Percentiles rank a stretch among this genome's conserved stretches.
Evolutionary conservation across 169 alveolate genomes (phyloP).

Genomic region (Perkinsus olseni): DNA sequence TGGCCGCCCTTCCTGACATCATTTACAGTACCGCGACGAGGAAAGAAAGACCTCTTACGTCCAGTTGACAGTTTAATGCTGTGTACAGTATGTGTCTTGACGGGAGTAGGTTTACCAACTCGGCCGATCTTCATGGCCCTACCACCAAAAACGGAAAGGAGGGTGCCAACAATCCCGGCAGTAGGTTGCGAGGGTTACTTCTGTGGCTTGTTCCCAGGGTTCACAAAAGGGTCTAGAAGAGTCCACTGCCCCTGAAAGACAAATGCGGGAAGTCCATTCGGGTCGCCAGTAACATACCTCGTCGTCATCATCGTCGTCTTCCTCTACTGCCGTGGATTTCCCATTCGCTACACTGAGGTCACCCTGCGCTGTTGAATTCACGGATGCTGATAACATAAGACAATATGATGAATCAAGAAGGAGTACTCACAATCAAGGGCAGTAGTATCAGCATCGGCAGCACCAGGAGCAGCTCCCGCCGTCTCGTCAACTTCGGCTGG

Average conservation of each 20-base stretch:
- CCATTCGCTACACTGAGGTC: background rate
- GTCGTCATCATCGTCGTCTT: background rate
- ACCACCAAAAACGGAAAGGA: background rate
- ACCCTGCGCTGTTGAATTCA: background rate
- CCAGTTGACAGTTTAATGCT: background rate
- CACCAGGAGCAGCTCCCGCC: background rate
- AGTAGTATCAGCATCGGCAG: background rate
- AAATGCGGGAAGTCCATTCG: background rate
- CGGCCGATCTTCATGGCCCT: background rate
- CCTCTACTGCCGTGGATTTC: background rate
- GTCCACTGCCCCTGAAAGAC: background rate
- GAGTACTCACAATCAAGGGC: background rate
- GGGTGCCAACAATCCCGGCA: no score
- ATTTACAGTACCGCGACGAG: background rate
- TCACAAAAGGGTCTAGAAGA: background rate
- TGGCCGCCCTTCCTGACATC: background rate
- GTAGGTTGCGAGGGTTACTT: background rate
- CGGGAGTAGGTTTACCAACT: background rate
- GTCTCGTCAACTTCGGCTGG: background rate
- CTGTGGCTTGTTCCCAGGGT: background rate
- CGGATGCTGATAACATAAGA: background rate
- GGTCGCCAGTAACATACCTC: background rate
- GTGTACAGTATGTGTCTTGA: background rate
- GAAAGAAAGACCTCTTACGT: background rate
- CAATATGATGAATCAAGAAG: background rate